Base-by-base conservation (phyloP, 441 rosid species). In the Corymbia citriodora region DNA sequence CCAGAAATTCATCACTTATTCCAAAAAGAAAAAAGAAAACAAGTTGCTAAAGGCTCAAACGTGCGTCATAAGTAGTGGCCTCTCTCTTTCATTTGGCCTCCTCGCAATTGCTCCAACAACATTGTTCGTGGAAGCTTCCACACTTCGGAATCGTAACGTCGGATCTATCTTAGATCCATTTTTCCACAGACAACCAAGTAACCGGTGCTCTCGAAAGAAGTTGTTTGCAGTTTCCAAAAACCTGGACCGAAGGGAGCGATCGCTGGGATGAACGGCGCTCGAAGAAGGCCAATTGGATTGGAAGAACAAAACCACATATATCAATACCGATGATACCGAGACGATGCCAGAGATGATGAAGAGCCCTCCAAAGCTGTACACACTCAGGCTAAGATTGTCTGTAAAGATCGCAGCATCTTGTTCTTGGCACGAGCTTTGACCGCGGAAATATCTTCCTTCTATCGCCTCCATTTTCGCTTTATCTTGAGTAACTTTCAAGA, bases 271-370 rank as follows among this genome's bases (percentile, higher is more conserved):
- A n/a, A 63, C n/a, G 33, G 36, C 10, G 9, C 17, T 63, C 10
- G 72, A 87, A 87, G 88, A 87, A 50, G 59, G 55, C 86, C 89
- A 45, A 0, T 65, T 52, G 7, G 85, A 45, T 55, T 27, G 19
- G 17, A 45, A 52, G 79, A 93, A 92, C 15, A 21, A 50, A 8
- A 25, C 85, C 8, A 91, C 79, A 65, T 89, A 93, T 65, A 92
- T 16, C 48, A 93, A 70, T 81, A 94, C 59, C 9, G 97, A 89
- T 54, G 89, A 92, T n/a, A 92, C 31, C 12, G 94, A 89, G 92
- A 93, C 94, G 33, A 88, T 48, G 50, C 94, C 95, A 15, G 94
- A 91, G 90, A 95, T 93, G 89, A 95, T 57, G 91, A 95, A 95
- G 6, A 95, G 93, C 8, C 96, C 96, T 57, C 91, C 91, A 33